Evolutionary conservation across 331 rosid genomes (phyloP), one percentile per base, ranked within the genome.

Genomic region (Arachis monticola): DNA sequence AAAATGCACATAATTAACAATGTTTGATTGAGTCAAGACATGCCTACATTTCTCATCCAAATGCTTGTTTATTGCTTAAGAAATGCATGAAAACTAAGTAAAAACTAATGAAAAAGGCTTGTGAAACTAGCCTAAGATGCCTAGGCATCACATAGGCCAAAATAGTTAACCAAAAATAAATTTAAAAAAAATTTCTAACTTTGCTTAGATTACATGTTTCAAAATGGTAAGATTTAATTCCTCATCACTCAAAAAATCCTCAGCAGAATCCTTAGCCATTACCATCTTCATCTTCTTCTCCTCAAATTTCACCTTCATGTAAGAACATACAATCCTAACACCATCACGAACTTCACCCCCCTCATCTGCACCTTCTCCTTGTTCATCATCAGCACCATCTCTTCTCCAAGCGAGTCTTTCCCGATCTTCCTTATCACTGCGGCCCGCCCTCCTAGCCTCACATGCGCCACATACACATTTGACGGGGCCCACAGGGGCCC

Each of bases 381-480:
- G 61, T 92, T 92, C 99, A 95, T 84, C 82, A 38, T 82, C 87
- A 90, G 52, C 40, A 95, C 92, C 75, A 92, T 5, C 60, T 88
- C 97, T 3, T 84, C 87, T 82, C 97, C 97, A 10, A 83, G 76
- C 8, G 79, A 87, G 32, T 95, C 97, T 0, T 62, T 84, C 17
- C 97, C 99, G 0, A 95, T 93, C 66, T 92, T 92, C 60, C 99
- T 97, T 83, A 95, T 17, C 7, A 95, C 84, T 13, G 97, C 97
- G 0, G 97, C 91, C 10, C 99, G 83, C 7, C 99, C 99, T 0
- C 99, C 97, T 0, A 95, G 97, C 87, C 97, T 77, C 11, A 73
- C 96, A 67, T 90, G 97, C 0, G 96, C 87, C 46, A 95, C 89
- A 0, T 97, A 97, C 56, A 95, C 99, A 44, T 95, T 90, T 1